Conservation (phyloP, 306 rosid genomes). For the Acacia crassicarpa region DNA sequence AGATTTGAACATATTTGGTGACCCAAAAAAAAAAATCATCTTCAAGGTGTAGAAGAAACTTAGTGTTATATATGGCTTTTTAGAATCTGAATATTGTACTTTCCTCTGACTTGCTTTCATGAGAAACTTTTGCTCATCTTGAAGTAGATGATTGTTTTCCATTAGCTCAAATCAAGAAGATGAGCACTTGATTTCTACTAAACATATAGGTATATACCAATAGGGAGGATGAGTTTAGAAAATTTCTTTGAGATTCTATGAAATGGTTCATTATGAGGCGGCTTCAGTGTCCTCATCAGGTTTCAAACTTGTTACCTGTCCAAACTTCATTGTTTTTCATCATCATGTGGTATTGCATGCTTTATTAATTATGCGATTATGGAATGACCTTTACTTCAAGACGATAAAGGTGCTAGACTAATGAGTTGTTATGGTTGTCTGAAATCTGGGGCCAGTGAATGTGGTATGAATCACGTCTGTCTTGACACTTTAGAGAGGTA, state of each 20-base stretch:
- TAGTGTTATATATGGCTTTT: not conserved
- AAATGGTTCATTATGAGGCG: not conserved
- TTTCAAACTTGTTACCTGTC: not conserved
- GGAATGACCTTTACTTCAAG: not conserved
- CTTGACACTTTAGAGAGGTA: not conserved
- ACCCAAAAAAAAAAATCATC: not conserved
- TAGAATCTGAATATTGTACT: slow-evolving; percentile 1
- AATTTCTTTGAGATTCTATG: not conserved
- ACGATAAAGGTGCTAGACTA: not conserved
- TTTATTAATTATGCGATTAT: not conserved
- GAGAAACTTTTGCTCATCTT: not conserved
- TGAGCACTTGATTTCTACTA: not conserved
- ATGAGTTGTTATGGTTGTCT: not conserved
- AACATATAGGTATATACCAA: not conserved
- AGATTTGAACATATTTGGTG: not conserved
- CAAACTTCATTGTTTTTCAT: not conserved
- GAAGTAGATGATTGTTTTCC: slow-evolving; percentile 1
- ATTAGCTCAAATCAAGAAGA: not conserved
- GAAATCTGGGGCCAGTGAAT: not conserved
- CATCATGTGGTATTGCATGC: not conserved
- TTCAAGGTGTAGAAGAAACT: slow-evolving; percentile 10
- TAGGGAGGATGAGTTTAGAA: not conserved
- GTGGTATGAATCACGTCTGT: not conserved
- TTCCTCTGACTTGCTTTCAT: not conserved
- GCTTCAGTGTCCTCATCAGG: not conserved